phyloP scores from a whole-genome alignment of 805 yeast genomes.

The Saccharomycopsis sp. region DNA sequence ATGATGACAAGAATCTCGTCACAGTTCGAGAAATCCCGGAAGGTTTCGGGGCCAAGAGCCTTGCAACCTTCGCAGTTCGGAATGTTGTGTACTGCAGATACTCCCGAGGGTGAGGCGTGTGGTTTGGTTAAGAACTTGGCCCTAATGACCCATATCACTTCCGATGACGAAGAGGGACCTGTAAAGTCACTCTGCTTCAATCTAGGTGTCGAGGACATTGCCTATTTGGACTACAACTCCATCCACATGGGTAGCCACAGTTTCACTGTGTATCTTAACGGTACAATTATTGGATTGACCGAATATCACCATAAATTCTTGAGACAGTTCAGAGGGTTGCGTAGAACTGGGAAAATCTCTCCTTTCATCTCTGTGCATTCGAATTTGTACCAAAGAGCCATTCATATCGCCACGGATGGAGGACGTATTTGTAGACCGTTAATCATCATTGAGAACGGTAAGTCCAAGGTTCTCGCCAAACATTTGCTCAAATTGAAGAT shows the following conservation, averaged over 20 bases:
- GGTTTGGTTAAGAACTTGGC: constrained; percentile 97
- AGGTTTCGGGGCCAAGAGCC: constrained; percentile 98
- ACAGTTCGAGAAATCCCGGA: constrained; percentile 97
- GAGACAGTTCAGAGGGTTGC: constrained; percentile 62
- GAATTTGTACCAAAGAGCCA: constrained; percentile 84
- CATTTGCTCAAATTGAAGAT: constrained; percentile 57
- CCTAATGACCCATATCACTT: constrained; percentile 96
- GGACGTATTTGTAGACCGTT: constrained; percentile 97
- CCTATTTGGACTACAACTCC: constrained; percentile 73
- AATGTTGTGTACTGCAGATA: constrained; percentile 97
- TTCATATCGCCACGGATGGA: constrained; percentile 98
- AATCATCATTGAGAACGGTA: constrained; percentile 69
- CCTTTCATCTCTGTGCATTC: constrained; percentile 88
- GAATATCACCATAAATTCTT: constrained; percentile 84
- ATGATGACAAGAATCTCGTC: constrained; percentile 99
- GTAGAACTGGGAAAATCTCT: constrained; percentile 81
- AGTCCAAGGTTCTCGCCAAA: constrained; percentile 60
- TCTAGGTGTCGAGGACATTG: constrained; percentile 85
- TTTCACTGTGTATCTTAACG: constrained; percentile 83
- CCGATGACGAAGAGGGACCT: constrained; percentile 95
- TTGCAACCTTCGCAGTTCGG: constrained; percentile 98
- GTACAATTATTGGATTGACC: constrained; percentile 89
- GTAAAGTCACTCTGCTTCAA: constrained; percentile 67
- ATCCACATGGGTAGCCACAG: constrained; percentile 66
- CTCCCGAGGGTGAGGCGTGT: constrained; percentile 99